phyloP scores from a whole-genome alignment of 139 green algal species.

The Chlamydomonas schloesseri region DNA sequence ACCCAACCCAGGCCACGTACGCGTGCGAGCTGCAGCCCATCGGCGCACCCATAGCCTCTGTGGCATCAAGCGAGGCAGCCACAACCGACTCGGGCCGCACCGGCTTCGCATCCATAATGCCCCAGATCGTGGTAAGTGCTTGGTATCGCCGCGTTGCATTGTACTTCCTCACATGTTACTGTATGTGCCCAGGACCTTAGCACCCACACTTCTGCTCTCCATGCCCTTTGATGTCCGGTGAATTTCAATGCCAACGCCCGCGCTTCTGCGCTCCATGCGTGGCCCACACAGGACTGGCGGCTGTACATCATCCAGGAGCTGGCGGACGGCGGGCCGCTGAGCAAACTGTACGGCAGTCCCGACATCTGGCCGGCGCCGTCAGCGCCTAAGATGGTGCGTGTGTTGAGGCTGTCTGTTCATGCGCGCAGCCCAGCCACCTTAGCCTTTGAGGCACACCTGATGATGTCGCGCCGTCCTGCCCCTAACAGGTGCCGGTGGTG shows the following conservation, averaged over 20 bases:
- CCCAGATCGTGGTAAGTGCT: neutral
- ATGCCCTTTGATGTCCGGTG: neutral
- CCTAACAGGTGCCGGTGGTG: neutral
- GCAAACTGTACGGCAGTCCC: neutral
- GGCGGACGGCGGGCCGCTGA: constrained; percentile 11
- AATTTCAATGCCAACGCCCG: neutral
- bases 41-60: neutral
- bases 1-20: constrained; percentile 11
- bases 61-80: no score
- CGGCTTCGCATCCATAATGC: neutral
- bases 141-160: no score
- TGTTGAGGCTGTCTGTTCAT: no score
- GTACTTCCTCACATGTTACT: neutral
- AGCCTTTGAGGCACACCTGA: no score
- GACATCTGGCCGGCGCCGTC: neutral
- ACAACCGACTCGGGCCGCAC: neutral
- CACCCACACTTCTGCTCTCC: no score
- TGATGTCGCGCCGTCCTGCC: no score
- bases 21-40: constrained; percentile 17
- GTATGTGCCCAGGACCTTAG: no score
- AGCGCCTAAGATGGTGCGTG: constrained; percentile 4
- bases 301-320: constrained; percentile 61
- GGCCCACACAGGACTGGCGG: constrained; percentile 32
- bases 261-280: no score
- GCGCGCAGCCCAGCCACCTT: no score